These are phyloP conservation scores for Aphanomyces stellatus DNA, from an alignment of 352 stramenopile genomes.

Conservation along the genomic window DNA sequence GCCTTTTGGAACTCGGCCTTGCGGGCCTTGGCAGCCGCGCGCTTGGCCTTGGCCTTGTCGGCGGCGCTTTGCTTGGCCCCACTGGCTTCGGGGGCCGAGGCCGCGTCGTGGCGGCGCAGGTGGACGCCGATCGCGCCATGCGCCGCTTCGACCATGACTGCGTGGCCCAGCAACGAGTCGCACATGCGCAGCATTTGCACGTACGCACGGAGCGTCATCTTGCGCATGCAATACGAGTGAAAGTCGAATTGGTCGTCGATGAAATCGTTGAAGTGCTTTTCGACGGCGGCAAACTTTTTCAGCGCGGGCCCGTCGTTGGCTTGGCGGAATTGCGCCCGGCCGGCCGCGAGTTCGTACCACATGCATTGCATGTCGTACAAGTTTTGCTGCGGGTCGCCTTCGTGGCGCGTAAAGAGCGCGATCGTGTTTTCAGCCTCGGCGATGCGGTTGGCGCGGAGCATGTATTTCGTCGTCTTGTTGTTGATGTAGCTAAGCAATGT, in stretches of 20 bases:
- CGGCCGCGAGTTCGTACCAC: constrained; percentile 96
- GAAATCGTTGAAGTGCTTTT: constrained; percentile 98
- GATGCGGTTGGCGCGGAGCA: constrained; percentile 90
- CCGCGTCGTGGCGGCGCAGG: constrained; percentile 73
- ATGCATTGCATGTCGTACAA: constrained; percentile 98
- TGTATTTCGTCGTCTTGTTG: constrained; percentile 97
- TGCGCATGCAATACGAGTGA: constrained; percentile 97
- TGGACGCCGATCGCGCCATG: constrained; percentile 87
- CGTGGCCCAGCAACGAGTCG: constrained; percentile 86
- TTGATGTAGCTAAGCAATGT: constrained; percentile 90
- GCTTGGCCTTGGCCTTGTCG: constrained; percentile 89
- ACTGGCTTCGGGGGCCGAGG: constrained; percentile 37
- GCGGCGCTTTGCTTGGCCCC: constrained; percentile 85
- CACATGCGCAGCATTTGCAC: constrained; percentile 92
- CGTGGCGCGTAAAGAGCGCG: constrained; percentile 94
- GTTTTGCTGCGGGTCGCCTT: constrained; percentile 94
- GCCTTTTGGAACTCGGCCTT: constrained; percentile 88
- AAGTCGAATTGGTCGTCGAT: constrained; percentile 99
- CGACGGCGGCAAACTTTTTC: constrained; percentile 92
- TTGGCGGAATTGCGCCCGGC: constrained; percentile 47
- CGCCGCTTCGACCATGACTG: constrained; percentile 83
- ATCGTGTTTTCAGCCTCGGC: constrained; percentile 91
- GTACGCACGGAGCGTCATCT: constrained; percentile 96
- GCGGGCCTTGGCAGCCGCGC: constrained; percentile 77
- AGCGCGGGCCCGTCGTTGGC: constrained; percentile 77